These are phyloP conservation scores for Bauhinia variegata DNA, from an alignment of 306 rosid genomes.

Conservation along the genomic window DNA sequence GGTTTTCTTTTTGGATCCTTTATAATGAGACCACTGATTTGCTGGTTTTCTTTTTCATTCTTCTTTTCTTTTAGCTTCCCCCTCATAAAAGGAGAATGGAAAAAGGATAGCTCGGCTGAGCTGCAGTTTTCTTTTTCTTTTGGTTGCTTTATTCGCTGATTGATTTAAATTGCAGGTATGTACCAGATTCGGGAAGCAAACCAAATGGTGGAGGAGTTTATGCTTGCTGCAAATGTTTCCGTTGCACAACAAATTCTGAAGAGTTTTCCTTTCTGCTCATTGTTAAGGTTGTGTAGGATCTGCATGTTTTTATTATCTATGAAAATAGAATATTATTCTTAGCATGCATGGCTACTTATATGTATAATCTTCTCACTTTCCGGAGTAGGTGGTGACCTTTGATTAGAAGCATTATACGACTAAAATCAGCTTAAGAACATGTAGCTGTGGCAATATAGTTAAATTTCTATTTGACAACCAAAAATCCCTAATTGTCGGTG, in stretches of 20 bases:
- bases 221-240: conserved; percentile 98
- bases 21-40: no score
- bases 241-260: conserved; percentile 88
- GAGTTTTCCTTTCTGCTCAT: conserved; percentile 71
- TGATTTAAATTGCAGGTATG: conserved; percentile 68
- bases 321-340: not conserved
- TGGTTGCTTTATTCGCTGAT: not conserved
- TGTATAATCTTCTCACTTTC: conserved; percentile 4
- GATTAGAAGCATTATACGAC: conserved; percentile 12
- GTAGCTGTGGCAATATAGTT: no score
- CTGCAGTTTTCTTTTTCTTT: not conserved
- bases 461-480: no score
- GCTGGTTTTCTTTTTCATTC: conserved; percentile 6
- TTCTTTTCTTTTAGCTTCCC: conserved; percentile 6
- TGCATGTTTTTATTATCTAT: not conserved
- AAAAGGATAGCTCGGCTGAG: not conserved
- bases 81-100: conserved; percentile 7
- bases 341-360: not conserved
- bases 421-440: no score
- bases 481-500: conserved; percentile 18
- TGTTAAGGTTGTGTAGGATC: conserved; percentile 65
- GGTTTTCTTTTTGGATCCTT: no score
- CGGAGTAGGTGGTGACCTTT: conserved; percentile 14
- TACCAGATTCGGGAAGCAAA: conserved; percentile 98
- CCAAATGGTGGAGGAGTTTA: conserved; percentile 99